A percentile compares a stretch with the other conserved stretches of the same genome.
These are phyloP conservation scores for Brassica nigra DNA, from an alignment of 345 rosid species.

Conservation along the genomic window DNA sequence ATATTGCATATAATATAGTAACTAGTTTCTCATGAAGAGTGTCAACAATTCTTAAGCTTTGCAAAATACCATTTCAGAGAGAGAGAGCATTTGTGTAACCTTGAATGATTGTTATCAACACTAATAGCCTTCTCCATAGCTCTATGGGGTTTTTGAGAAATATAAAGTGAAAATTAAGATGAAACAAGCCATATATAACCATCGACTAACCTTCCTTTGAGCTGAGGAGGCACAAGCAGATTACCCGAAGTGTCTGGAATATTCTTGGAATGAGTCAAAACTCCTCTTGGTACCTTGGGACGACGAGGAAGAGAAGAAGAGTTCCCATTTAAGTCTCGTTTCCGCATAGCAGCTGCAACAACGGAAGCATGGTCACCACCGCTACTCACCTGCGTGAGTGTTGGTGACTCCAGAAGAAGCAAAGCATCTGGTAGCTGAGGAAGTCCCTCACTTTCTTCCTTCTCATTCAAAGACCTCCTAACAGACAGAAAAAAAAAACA, in stretches of 20 bases:
- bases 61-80: neutral
- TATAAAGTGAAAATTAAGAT: neutral
- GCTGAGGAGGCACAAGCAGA: conserved; percentile 81
- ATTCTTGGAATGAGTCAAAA: conserved; percentile 51
- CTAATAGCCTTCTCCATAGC: neutral
- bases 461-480: conserved; percentile 42
- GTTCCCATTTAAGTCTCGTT: conserved; percentile 56
- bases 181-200: neutral
- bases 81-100: neutral
- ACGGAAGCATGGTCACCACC: conserved; percentile 65
- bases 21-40: neutral
- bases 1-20: neutral
- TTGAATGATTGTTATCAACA: conserved; percentile 1
- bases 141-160: neutral
- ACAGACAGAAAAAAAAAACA: neutral
- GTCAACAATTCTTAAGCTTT: conserved; percentile 1
- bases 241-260: conserved; percentile 66
- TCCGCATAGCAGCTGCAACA: conserved; percentile 76
- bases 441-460: conserved; percentile 37
- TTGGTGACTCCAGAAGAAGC: conserved; percentile 61
- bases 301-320: conserved; percentile 49
- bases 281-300: conserved; percentile 65
- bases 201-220: conserved; percentile 67
- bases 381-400: conserved; percentile 25
- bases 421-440: conserved; percentile 85